Conservation (phyloP, 1,139 yeast genomes). For the Kodamaea alishanica region DNA sequence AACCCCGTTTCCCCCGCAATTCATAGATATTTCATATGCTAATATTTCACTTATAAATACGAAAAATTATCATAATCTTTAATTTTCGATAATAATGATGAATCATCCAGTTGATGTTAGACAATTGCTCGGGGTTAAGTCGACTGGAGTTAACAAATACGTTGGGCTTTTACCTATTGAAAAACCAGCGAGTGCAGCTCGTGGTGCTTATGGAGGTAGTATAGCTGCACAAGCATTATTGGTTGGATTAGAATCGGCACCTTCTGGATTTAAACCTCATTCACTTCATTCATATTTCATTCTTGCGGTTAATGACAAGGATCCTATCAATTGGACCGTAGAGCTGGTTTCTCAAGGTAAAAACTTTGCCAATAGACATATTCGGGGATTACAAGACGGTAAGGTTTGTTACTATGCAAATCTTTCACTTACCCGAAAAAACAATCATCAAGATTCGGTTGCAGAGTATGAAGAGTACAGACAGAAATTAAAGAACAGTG, state of each 20-base stretch:
- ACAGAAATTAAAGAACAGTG: slow-evolving; percentile 13
- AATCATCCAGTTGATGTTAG: slow-evolving; percentile 10
- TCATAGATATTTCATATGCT: too few species aligned
- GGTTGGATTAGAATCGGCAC: slow-evolving; percentile 32
- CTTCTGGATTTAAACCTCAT: slow-evolving; percentile 37
- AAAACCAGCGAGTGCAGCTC: slow-evolving; percentile 29
- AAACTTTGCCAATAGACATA: slow-evolving; percentile 55
- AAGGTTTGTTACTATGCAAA: slow-evolving; percentile 50
- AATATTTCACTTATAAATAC: too few species aligned
- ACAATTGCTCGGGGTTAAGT: slow-evolving; percentile 21
- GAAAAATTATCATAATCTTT: too few species aligned
- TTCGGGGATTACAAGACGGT: slow-evolving; percentile 53
- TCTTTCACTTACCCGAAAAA: slow-evolving; percentile 45
- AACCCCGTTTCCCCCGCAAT: too few species aligned
- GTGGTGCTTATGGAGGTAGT: slow-evolving; percentile 44
- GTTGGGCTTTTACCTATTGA: slow-evolving; percentile 29
- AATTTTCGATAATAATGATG: too few species aligned
- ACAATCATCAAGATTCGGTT: slow-evolving; percentile 24
- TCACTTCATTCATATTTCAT: slow-evolving; percentile 42
- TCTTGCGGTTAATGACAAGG: slow-evolving; percentile 22
- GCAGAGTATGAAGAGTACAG: slow-evolving; percentile 25
- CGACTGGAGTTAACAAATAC: slow-evolving; percentile 21
- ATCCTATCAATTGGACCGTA: slow-evolving; percentile 19
- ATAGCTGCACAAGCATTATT: slow-evolving; percentile 40
- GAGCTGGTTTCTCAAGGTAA: slow-evolving; percentile 48